Conservation (phyloP, 192 early-diverging fungal species). For the Coemansia sp. region DNA sequence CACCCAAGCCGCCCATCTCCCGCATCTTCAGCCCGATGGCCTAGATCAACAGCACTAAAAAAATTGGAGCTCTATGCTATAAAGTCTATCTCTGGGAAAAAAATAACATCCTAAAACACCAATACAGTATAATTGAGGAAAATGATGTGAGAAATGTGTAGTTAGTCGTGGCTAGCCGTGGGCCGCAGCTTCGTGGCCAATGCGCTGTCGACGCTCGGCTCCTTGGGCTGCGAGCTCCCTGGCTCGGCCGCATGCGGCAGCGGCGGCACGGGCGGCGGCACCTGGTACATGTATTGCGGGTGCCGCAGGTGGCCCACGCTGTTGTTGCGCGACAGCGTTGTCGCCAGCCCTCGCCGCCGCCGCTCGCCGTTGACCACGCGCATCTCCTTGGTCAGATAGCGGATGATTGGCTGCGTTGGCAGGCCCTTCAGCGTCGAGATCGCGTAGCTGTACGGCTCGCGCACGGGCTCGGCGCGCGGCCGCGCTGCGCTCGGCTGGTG, state of each 20-base stretch:
- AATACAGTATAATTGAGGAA: too few relatives aligned
- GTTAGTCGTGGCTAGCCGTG: neutral
- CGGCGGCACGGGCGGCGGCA: conserved; percentile 42
- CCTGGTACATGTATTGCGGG: conserved; percentile 24
- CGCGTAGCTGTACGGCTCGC: conserved; percentile 19
- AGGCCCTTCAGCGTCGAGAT: conserved; percentile 49
- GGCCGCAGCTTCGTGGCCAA: conserved; percentile 18
- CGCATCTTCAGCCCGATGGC: conserved; percentile 53
- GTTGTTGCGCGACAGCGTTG: conserved; percentile 44
- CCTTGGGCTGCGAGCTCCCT: conserved; percentile 1
- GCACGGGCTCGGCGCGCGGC: conserved; percentile 10
- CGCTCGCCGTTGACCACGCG: conserved; percentile 29
- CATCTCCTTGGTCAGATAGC: conserved; percentile 47
- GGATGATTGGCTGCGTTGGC: conserved; percentile 50
- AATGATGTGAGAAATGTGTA: too few relatives aligned
- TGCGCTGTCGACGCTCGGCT: neutral
- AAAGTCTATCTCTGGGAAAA: neutral
- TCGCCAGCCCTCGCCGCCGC: conserved; percentile 35
- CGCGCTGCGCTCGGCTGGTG: conserved; percentile 18
- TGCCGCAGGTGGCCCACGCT: conserved; percentile 40
- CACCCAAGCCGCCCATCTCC: conserved; percentile 42
- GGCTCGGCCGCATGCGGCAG: conserved; percentile 18
- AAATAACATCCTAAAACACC: neutral
- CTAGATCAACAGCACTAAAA: neutral
- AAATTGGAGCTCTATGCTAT: neutral